Base-by-base conservation (phyloP, 768 basidiomycete genomes). In the Lactifluus volemus region DNA sequence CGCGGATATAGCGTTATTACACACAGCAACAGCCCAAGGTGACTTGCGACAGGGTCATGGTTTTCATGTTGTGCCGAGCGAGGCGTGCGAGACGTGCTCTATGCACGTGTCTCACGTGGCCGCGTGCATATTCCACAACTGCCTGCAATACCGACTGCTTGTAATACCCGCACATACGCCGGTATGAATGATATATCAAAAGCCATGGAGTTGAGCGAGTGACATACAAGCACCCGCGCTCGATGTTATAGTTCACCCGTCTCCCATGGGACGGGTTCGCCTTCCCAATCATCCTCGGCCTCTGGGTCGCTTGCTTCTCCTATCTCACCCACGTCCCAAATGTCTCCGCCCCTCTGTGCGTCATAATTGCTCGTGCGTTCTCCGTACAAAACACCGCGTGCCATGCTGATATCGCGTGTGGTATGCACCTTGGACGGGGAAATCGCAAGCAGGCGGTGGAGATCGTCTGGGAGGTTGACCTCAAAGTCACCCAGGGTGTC, bases 191-290 rank as follows among this genome's bases (percentile, higher is more conserved):
- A 53, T 32, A 49, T 25, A 65, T 29, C 47, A 50, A 39, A n/a
- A 25, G 45, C 42, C 49, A 60, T 48, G 39, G n/a, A 41, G 51
- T 69, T 61, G 58, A 64, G 62, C 67, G 65, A 67, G 67, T 55
- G 70, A 73, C 74, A 71, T 71, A 44, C 65, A 65, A 47, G 52
- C 49, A 34, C 48, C 32, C 14, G 56, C 21, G 50, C 61, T 58
- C 19, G 52, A 36, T 55, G 59, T 73, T 79, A 90, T 72, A 92
- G 67, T 67, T 89, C 89, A 55, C 83, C 89, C 9, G 82, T 77
- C 72, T 87, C 87, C 89, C 89, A 92, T 61, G 89, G 85, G 39
- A 90, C 79, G 41, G 86, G 85, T 71, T 90, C 89, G 39, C 86
- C 83, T 72, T 90, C 89, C 89, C 89, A 92, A 41, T 74, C 73